Percentiles rank a stretch among this genome's conserved stretches.
These are phyloP conservation scores for Penicillium sp. DNA, from an alignment of 2,329 filamentous ascomycete species.

Conservation along the genomic window DNA sequence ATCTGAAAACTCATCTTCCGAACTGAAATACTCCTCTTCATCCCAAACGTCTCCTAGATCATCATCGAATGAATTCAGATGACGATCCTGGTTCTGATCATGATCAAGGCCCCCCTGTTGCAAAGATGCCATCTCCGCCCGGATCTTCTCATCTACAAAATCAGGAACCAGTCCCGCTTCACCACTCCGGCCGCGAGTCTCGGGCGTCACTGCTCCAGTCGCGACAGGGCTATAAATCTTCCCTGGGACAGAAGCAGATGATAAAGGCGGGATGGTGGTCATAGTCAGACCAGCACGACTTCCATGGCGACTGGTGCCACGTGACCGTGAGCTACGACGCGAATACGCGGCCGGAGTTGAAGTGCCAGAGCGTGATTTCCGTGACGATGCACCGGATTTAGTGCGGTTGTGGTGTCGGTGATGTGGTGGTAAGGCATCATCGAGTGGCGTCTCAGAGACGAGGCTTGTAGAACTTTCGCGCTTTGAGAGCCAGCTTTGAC, in stretches of 20 bases:
- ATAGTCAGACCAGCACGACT: slow-evolving; percentile 39
- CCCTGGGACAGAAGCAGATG: slow-evolving; percentile 6
- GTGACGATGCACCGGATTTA: slow-evolving; percentile 22
- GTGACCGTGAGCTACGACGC: slow-evolving; percentile 35
- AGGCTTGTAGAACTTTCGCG: slow-evolving; percentile 58
- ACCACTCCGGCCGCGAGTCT: slow-evolving; percentile 15
- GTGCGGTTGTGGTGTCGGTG: slow-evolving; percentile 26
- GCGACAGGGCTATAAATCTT: slow-evolving; percentile 3
- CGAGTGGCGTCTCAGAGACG: slow-evolving; percentile 39
- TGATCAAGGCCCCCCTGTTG: slow-evolving; percentile 16
- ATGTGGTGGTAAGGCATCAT: slow-evolving; percentile 26
- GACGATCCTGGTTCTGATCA: slow-evolving; percentile 9
- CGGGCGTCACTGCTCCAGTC: slow-evolving; percentile 11
- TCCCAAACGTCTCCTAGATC: slow-evolving; percentile 5
- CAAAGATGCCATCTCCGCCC: slow-evolving; percentile 40
- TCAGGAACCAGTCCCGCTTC: slow-evolving; percentile 41
- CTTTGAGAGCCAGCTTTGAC: slow-evolving; percentile 61
- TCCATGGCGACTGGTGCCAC: slow-evolving; percentile 30
- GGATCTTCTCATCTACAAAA: slow-evolving; percentile 49
- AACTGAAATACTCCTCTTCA: slow-evolving; percentile 23
- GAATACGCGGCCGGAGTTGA: slow-evolving; percentile 37
- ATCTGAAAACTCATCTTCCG: slow-evolving; percentile 27
- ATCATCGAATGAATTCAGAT: slow-evolving; percentile 1
- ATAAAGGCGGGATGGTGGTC: slow-evolving; percentile 24
- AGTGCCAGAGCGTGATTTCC: slow-evolving; percentile 33